These are phyloP conservation scores for Domatiomyces globalis DNA, from an alignment of 2,329 filamentous ascomycete genomes.

Conservation along the genomic window DNA sequence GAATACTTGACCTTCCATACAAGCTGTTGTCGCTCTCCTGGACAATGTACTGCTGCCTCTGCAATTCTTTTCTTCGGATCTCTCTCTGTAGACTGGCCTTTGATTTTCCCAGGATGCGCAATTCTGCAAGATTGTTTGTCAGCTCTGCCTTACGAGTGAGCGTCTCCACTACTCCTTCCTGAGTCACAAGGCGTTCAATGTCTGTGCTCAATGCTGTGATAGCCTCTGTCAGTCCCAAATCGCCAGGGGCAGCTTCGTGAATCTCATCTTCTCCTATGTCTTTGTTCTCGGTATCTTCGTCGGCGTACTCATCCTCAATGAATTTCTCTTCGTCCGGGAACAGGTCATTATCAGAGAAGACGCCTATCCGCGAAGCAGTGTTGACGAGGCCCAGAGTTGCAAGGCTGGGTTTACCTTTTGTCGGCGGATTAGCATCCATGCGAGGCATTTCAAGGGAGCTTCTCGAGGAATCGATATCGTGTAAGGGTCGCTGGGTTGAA, in stretches of 20 bases:
- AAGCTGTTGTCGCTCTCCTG: slow-evolving; percentile 97
- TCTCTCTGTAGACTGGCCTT: slow-evolving; percentile 87
- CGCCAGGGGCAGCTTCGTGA: slow-evolving; percentile 85
- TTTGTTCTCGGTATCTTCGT: slow-evolving; percentile 44
- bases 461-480: slow-evolving; percentile 47
- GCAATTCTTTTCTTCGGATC: slow-evolving; percentile 83
- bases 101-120: slow-evolving; percentile 83
- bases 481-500: slow-evolving; percentile 38
- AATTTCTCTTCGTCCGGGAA: slow-evolving; percentile 82
- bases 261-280: slow-evolving; percentile 63
- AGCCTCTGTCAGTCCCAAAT: slow-evolving; percentile 83
- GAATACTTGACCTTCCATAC: slow-evolving; percentile 78
- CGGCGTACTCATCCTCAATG: slow-evolving; percentile 71
- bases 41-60: slow-evolving; percentile 89
- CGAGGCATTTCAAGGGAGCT: slow-evolving; percentile 47
- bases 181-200: slow-evolving; percentile 73
- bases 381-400: slow-evolving; percentile 84
- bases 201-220: slow-evolving; percentile 78
- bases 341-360: slow-evolving; percentile 81
- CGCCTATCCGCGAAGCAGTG: slow-evolving; percentile 70
- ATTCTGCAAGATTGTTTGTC: slow-evolving; percentile 88
- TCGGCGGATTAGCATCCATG: slow-evolving; percentile 29
- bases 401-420: slow-evolving; percentile 64
- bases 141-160: slow-evolving; percentile 86
- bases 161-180: slow-evolving; percentile 83